Percentiles rank a stretch among this genome's conserved stretches.
These are phyloP conservation scores for Gnetum montanum DNA, from an alignment of 75 land plant species.

Conservation along the genomic window DNA sequence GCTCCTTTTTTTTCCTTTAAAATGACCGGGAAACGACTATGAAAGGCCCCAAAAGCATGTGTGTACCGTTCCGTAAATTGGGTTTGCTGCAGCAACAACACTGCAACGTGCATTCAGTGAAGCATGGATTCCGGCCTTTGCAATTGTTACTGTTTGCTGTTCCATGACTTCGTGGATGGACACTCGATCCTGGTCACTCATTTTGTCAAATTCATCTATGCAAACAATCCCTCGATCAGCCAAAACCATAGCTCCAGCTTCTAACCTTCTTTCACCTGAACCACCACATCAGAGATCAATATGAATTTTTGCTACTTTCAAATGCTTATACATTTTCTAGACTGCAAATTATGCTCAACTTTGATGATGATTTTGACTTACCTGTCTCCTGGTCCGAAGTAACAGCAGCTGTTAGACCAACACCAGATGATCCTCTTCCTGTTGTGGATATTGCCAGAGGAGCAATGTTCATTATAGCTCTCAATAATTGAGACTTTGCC, in stretches of 20 bases:
- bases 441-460: slow-evolving; percentile 97
- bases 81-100: slow-evolving; percentile 99
- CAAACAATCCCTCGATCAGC: slow-evolving; percentile 98
- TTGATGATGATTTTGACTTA: no score
- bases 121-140: slow-evolving; percentile 99
- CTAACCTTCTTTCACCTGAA: slow-evolving; percentile 91
- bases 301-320: no score
- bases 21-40: no score
- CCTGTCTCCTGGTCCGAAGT: slow-evolving; percentile 99
- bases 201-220: slow-evolving; percentile 99
- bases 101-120: slow-evolving; percentile 99
- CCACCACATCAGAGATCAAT: no score
- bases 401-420: slow-evolving; percentile 97
- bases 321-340: no score
- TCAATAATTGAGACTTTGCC: slow-evolving; percentile 89
- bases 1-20: no score
- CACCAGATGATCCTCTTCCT: slow-evolving; percentile 98
- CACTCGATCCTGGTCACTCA: slow-evolving; percentile 98
- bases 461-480: slow-evolving; percentile 98
- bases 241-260: slow-evolving; percentile 99
- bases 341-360: no score
- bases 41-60: no score
- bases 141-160: slow-evolving; percentile 98
- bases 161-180: slow-evolving; percentile 99
- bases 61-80: slow-evolving; percentile 99